A percentile compares a stretch with the other conserved stretches of the same genome.
Conservation (phyloP, 2,329 filamentous ascomycete genomes). For the Coniochaeta pulveracea region DNA sequence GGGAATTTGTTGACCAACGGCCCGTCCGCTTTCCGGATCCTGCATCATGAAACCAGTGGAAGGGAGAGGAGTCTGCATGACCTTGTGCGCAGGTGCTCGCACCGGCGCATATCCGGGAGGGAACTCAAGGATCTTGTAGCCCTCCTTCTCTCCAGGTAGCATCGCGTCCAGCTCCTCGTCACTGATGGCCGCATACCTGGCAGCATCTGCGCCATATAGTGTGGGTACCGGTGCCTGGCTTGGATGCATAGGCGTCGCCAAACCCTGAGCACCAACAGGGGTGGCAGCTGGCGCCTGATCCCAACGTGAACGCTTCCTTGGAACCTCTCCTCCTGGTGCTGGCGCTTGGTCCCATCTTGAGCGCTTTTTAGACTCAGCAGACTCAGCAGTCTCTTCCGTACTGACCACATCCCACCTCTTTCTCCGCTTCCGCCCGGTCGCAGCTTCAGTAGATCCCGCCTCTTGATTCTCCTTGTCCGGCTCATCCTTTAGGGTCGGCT, state of each 20-base stretch:
- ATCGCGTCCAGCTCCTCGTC: slow-evolving; percentile 92
- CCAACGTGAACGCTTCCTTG: slow-evolving; percentile 78
- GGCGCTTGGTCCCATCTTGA: slow-evolving; percentile 85
- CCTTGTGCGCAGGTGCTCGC: slow-evolving; percentile 63
- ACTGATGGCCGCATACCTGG: slow-evolving; percentile 69
- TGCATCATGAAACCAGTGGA: slow-evolving; percentile 93
- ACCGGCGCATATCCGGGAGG: slow-evolving; percentile 87
- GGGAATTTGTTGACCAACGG: slow-evolving; percentile 81
- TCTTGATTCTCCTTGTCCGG: slow-evolving; percentile 64
- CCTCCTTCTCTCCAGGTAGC: slow-evolving; percentile 77
- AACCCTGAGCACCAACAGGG: slow-evolving; percentile 60
- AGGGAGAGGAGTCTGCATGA: slow-evolving; percentile 63
- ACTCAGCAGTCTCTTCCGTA: slow-evolving; percentile 37
- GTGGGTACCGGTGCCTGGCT: slow-evolving; percentile 44
- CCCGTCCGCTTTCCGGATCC: slow-evolving; percentile 73
- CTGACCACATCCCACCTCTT: slow-evolving; percentile 83
- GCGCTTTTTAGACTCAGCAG: slow-evolving; percentile 57
- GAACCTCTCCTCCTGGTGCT: slow-evolving; percentile 43
- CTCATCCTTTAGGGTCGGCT: slow-evolving; percentile 62
- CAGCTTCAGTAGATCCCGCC: slow-evolving; percentile 53
- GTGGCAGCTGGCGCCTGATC: slow-evolving; percentile 80
- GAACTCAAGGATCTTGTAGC: slow-evolving; percentile 84
- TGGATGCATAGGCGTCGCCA: slow-evolving; percentile 68
- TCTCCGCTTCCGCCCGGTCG: slow-evolving; percentile 68
- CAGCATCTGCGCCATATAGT: slow-evolving; percentile 71